phyloP scores from a whole-genome alignment of 176 grass and related monocot species.

The Otatea glauca region DNA sequence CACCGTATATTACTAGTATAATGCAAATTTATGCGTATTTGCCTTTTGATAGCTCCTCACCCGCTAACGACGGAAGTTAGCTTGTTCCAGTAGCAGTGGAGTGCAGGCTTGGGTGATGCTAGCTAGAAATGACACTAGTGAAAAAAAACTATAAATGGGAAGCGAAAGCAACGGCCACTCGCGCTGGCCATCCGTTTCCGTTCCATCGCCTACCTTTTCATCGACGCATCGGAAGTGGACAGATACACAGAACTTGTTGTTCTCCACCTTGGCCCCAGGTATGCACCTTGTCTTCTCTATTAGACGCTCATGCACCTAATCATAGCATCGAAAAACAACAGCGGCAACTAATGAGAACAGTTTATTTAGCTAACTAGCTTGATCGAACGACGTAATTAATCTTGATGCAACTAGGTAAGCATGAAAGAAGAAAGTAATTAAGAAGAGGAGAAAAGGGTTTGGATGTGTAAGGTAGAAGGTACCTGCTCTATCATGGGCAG shows the following conservation, averaged over 20 bases:
- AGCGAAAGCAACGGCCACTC: slow-evolving; percentile 27
- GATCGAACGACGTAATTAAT: not conserved
- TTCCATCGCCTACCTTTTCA: slow-evolving; percentile 62
- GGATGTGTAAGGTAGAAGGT: not conserved
- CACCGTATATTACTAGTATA: too few relatives aligned
- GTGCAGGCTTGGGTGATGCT: not conserved
- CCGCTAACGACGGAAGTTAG: not conserved
- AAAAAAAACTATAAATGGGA: slow-evolving; percentile 10
- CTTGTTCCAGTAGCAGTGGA: not conserved
- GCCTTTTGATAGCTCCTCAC: not conserved
- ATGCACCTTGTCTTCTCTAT: slow-evolving; percentile 51
- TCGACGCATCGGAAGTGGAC: slow-evolving; percentile 87
- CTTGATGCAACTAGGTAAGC: not conserved
- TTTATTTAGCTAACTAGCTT: not conserved
- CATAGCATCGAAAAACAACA: not conserved
- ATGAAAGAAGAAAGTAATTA: not conserved
- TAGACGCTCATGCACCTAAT: slow-evolving; percentile 54
- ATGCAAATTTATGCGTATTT: not conserved
- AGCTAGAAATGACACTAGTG: not conserved
- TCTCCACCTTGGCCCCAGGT: slow-evolving; percentile 72
- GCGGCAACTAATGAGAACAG: not conserved
- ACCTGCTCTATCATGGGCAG: slow-evolving; percentile 86
- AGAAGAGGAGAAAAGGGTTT: not conserved
- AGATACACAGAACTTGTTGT: slow-evolving; percentile 85
- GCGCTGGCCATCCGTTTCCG: not conserved